phyloP scores from a whole-genome alignment of 305 asterid genomes.

The Ilex paraguariensis region DNA sequence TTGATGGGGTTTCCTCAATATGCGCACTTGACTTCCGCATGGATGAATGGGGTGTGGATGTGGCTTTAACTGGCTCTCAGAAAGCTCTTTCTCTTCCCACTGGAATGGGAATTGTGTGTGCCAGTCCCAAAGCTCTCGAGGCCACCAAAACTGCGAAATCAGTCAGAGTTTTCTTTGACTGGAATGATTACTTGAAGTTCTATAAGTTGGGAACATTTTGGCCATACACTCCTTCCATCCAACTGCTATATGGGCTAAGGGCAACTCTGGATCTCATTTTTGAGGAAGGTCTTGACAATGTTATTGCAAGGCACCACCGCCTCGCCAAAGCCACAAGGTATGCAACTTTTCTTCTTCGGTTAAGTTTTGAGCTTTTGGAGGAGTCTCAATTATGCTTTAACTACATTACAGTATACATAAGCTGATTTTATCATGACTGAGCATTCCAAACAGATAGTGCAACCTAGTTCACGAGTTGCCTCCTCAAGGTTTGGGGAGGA shows the following conservation, averaged over 20 bases:
- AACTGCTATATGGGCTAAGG: conserved; percentile 83
- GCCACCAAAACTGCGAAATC: conserved; percentile 86
- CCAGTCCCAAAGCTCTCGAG: conserved; percentile 91
- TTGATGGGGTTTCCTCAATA: conserved; percentile 96
- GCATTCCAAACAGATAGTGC: too few relatives aligned
- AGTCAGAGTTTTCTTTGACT: conserved; percentile 90
- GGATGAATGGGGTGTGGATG: conserved; percentile 99
- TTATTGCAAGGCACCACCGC: conserved; percentile 74
- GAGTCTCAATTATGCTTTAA: too few relatives aligned
- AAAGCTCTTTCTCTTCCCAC: conserved; percentile 97
- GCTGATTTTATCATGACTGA: too few relatives aligned
- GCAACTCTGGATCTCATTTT: conserved; percentile 91
- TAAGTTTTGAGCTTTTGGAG: too few relatives aligned
- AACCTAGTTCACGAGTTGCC: too few relatives aligned
- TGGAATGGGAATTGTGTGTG: conserved; percentile 88
- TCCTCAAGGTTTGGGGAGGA: too few relatives aligned
- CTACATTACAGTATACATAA: too few relatives aligned
- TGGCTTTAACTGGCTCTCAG: conserved; percentile 95
- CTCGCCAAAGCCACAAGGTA: conserved; percentile 94
- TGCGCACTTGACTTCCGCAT: conserved; percentile 98
- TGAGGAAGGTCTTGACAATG: conserved; percentile 98
- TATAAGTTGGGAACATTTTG: conserved; percentile 91
- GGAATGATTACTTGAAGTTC: conserved; percentile 93
- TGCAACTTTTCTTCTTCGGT: not conserved
- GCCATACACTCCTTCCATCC: conserved; percentile 99